Conservation (phyloP, 2,329 filamentous ascomycete species). For the Fusarium nurragi region DNA sequence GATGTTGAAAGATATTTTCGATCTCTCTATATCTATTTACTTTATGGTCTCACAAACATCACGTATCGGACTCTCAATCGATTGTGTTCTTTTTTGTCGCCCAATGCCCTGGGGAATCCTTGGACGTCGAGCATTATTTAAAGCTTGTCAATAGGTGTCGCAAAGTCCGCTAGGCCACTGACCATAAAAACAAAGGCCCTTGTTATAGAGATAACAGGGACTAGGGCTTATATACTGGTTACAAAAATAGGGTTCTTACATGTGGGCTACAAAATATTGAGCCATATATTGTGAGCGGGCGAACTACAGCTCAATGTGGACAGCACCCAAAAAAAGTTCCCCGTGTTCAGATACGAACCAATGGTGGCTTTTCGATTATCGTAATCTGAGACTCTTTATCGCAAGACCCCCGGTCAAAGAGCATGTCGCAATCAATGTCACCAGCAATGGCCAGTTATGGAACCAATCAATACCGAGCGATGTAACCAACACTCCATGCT, state of each 20-base stretch:
- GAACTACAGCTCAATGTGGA: background rate
- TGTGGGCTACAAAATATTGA: background rate
- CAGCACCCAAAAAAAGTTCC: conserved; percentile 3
- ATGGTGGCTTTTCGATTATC: conserved; percentile 1
- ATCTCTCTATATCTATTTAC: background rate
- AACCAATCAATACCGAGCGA: background rate
- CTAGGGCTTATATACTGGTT: too few species aligned
- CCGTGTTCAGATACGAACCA: conserved; percentile 3
- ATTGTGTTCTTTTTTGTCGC: too few species aligned
- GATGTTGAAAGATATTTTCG: background rate
- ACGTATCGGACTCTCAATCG: too few species aligned
- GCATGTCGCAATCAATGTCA: conserved; percentile 24
- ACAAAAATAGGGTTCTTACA: conserved; percentile 22
- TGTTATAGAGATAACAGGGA: too few species aligned
- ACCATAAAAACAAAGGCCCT: too few species aligned
- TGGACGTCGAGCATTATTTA: too few species aligned
- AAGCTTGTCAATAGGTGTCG: too few species aligned
- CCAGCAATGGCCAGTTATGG: background rate
- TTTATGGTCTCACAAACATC: background rate
- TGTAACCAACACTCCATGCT: background rate
- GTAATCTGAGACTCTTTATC: conserved; percentile 15
- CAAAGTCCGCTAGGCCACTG: too few species aligned
- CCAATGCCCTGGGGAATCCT: too few species aligned
- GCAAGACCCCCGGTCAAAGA: conserved; percentile 2
- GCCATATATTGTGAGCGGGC: background rate